These are phyloP conservation scores for Dalechampia spathulata DNA, from an alignment of 441 rosid genomes.

Conservation along the genomic window DNA sequence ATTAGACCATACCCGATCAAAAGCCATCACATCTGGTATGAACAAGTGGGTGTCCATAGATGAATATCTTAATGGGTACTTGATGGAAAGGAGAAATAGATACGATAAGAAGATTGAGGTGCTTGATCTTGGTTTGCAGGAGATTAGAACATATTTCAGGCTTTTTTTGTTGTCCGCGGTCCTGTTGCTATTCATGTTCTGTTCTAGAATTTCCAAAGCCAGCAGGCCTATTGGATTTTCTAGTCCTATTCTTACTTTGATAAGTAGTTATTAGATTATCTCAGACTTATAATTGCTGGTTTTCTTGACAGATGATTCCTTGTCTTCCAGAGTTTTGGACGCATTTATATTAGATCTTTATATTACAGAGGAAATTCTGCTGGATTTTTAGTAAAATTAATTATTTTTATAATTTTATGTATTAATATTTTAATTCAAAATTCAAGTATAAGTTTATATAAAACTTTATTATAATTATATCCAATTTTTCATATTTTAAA, in stretches of 20 bases:
- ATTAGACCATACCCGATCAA: constrained; percentile 33
- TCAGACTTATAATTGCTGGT: constrained; percentile 62
- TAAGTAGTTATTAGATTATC: constrained; percentile 29
- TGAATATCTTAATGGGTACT: constrained; percentile 87
- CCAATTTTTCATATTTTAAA: too few relatives aligned
- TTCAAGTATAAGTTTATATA: too few relatives aligned
- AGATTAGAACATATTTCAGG: constrained; percentile 91
- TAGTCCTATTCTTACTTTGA: constrained; percentile 11
- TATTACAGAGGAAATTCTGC: too few relatives aligned
- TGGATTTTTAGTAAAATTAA: too few relatives aligned
- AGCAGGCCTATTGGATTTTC: constrained; percentile 11
- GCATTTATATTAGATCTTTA: too few relatives aligned
- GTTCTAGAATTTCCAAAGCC: constrained; percentile 84
- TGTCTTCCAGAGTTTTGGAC: constrained; percentile 99
- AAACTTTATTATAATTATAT: too few relatives aligned
- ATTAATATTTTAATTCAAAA: too few relatives aligned
- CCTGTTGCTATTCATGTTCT: constrained; percentile 84
- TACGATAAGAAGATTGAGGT: constrained; percentile 90
- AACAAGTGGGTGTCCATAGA: constrained; percentile 87
- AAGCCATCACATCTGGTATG: constrained; percentile 22
- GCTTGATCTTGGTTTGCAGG: constrained; percentile 93
- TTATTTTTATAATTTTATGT: too few relatives aligned
- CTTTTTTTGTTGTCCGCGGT: constrained; percentile 87
- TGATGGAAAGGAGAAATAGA: constrained; percentile 79
- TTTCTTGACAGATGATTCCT: constrained; percentile 95